phyloP scores from a whole-genome alignment of 2,329 filamentous ascomycete species.

The Colletotrichum australisinense region DNA sequence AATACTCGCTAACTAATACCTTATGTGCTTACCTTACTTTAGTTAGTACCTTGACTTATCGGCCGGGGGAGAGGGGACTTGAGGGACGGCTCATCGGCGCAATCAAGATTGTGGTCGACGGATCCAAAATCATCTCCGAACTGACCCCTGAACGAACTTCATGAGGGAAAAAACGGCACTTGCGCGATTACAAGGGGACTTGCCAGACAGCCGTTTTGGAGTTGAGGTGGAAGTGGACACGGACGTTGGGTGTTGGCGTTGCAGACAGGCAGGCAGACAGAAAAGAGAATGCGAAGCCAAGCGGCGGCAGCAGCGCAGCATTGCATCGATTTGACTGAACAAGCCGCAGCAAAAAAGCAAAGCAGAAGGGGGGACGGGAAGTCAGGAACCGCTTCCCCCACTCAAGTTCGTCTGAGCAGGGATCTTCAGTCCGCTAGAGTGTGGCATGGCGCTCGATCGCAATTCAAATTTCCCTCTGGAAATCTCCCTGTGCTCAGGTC shows the following conservation, averaged over 20 bases:
- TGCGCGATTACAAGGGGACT: conserved; percentile 14
- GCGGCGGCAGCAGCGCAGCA: not conserved
- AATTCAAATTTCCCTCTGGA: conserved; percentile 33
- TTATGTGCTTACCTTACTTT: not conserved
- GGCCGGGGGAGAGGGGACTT: not conserved
- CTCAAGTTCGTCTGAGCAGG: conserved; percentile 34
- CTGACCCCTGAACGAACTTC: not conserved
- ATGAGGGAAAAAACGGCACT: not conserved
- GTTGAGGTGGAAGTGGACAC: not conserved
- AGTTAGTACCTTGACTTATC: not conserved
- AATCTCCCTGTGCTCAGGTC: conserved; percentile 7
- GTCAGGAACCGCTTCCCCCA: conserved; percentile 17
- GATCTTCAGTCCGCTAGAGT: conserved; percentile 9
- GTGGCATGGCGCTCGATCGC: conserved; percentile 30
- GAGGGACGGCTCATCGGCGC: not conserved
- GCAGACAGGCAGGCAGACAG: not conserved
- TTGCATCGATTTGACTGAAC: no score
- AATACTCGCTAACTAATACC: not conserved
- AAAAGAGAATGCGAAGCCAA: not conserved
- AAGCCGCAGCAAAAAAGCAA: not conserved
- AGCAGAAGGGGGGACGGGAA: not conserved
- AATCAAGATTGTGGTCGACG: not conserved
- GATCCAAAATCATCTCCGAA: conserved; percentile 9
- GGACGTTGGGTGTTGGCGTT: not conserved
- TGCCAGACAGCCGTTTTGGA: not conserved